phyloP scores from a whole-genome alignment of 148 eudicot species.

The Rhododendron henanense region DNA sequence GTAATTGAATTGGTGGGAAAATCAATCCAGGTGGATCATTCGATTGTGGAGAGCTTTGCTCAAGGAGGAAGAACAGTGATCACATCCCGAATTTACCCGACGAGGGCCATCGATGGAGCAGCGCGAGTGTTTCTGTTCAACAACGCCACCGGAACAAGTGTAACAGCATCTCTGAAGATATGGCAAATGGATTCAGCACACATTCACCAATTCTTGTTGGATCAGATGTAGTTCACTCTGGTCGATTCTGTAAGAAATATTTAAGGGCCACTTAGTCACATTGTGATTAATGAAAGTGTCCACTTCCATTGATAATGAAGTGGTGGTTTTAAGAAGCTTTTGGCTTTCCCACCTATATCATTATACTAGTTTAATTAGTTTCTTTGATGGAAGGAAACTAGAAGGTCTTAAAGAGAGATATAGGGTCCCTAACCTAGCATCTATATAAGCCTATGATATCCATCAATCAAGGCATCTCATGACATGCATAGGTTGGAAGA shows the following conservation, averaged over 20 bases:
- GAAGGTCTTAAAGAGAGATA: too few species aligned
- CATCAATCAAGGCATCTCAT: too few species aligned
- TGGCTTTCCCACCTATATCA: too few species aligned
- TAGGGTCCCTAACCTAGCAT: too few species aligned
- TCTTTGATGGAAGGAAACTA: too few species aligned
- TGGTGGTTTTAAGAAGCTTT: too few species aligned
- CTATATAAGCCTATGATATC: too few species aligned
- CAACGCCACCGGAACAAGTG: slow-evolving; percentile 17
- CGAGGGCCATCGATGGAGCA: slow-evolving; percentile 17
- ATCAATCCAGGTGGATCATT: slow-evolving; percentile 18
- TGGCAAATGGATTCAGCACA: slow-evolving; percentile 24
- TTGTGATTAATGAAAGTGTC: too few species aligned
- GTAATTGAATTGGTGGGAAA: background rate
- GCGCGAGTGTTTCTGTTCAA: slow-evolving; percentile 11
- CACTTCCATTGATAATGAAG: too few species aligned
- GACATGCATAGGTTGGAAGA: too few species aligned
- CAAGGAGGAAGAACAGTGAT: slow-evolving; percentile 24
- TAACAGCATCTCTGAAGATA: slow-evolving; percentile 16
- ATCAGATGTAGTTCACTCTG: background rate
- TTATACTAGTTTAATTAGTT: too few species aligned
- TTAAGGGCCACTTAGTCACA: too few species aligned
- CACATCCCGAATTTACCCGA: slow-evolving; percentile 20
- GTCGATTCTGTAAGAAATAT: background rate
- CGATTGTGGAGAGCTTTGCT: slow-evolving; percentile 23
- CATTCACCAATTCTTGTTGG: slow-evolving; percentile 8